Conservation (phyloP, 2,329 filamentous ascomycete genomes). For the Blumeriella jaapii region DNA sequence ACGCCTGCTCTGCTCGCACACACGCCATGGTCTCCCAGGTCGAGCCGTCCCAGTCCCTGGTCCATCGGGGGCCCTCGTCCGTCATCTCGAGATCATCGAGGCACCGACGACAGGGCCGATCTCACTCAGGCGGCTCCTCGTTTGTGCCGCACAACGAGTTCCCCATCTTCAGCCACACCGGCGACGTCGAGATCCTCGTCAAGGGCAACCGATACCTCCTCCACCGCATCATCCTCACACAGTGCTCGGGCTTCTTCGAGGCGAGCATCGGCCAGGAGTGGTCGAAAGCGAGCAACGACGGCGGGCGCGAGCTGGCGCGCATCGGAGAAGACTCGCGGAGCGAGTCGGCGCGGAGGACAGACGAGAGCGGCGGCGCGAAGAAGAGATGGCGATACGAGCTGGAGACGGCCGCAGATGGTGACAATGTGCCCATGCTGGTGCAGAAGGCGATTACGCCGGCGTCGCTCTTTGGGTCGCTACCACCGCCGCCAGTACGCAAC, state of each 20-base stretch:
- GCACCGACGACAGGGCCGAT: conserved; percentile 66
- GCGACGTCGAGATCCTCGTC: conserved; percentile 85
- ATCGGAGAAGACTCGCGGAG: conserved; percentile 36
- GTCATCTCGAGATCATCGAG: conserved; percentile 45
- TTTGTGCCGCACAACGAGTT: conserved; percentile 79
- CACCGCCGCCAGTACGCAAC: conserved; percentile 44
- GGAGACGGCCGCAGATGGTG: conserved; percentile 59
- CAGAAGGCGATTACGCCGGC: conserved; percentile 51
- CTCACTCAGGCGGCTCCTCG: conserved; percentile 61
- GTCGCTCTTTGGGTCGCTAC: conserved; percentile 47
- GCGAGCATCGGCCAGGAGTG: conserved; percentile 72
- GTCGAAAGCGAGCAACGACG: conserved; percentile 33
- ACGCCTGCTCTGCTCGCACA: too few relatives aligned
- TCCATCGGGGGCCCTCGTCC: conserved; percentile 47
- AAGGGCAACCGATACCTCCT: conserved; percentile 74
- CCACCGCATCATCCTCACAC: conserved; percentile 74
- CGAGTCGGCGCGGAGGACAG: conserved; percentile 25
- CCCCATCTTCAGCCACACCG: conserved; percentile 77
- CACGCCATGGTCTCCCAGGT: conserved; percentile 47
- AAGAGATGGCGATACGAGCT: conserved; percentile 80
- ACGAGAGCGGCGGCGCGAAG: too few relatives aligned
- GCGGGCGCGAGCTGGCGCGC: conserved; percentile 36
- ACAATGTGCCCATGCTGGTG: conserved; percentile 78
- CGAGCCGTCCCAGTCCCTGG: conserved; percentile 36
- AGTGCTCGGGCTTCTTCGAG: conserved; percentile 91